These are phyloP conservation scores for Penicillium turbatum DNA, from an alignment of 495 filamentous ascomycete species.

Conservation along the genomic window DNA sequence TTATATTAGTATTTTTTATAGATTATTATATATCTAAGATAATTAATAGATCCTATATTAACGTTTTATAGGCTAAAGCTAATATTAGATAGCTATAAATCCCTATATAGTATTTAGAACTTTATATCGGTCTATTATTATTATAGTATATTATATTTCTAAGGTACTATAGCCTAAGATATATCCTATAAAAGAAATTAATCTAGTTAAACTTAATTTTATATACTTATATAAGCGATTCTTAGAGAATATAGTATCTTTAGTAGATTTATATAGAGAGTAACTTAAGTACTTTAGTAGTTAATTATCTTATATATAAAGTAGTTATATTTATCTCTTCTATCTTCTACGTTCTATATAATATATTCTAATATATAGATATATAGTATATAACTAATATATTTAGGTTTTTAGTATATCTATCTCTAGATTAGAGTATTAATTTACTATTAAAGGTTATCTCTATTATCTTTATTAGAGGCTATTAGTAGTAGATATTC, in stretches of 20 bases:
- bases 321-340: constrained; percentile 21
- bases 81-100: constrained; percentile 14
- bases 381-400: constrained; percentile 31
- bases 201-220: constrained; percentile 10
- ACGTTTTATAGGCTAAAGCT: background rate
- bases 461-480: constrained; percentile 15
- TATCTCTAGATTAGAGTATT: constrained; percentile 13
- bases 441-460: constrained; percentile 17
- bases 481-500: constrained; percentile 20
- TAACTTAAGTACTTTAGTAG: constrained; percentile 10
- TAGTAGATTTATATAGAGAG: constrained; percentile 7
- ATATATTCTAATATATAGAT: constrained; percentile 25
- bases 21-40: constrained; percentile 30
- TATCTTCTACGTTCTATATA: constrained; percentile 25
- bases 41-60: constrained; percentile 17
- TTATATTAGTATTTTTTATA: constrained; percentile 30
- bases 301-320: constrained; percentile 8
- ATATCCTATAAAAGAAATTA: constrained; percentile 6
- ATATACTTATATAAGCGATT: constrained; percentile 3
- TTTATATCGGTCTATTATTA: constrained; percentile 16
- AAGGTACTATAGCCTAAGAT: constrained; percentile 8
- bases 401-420: constrained; percentile 22
- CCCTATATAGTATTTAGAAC: constrained; percentile 17
- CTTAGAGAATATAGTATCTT: background rate
- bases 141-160: constrained; percentile 5